Base-by-base conservation (phyloP, 1,284 basidiomycete genomes). In the Trichosporon sp. region DNA sequence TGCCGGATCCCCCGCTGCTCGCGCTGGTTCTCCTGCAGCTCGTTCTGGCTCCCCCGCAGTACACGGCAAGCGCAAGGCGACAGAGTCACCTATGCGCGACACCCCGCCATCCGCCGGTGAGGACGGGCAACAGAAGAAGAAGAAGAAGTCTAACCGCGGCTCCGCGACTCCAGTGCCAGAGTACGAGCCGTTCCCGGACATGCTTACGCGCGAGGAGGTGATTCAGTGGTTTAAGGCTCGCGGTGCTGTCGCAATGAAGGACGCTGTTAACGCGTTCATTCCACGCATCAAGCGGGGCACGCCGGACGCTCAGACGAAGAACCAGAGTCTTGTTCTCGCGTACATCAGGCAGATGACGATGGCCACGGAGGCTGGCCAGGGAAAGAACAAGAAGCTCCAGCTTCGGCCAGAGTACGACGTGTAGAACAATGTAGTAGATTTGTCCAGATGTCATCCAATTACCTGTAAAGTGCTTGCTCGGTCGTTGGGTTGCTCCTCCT, bases 51-150 rank as follows among this genome's bases (percentile, higher is more conserved):
- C 59, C 6, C 59, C 59, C 16, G 59, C 59, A 5, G n/a, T n/a
- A 16, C 59, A 63, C n/a, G 59, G 59, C 38, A 77, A 78, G 70
- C 74, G 74, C 40, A 76, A 74, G 56, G 69, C 75, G 1, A 40
- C 71, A n/a, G 71, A 71, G 59, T 51, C 54, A 7, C 21, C 63
- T 11, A 37, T 21, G 38, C 43, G 51, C 16, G 70, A 65, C 61
- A 63, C 46, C 0, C 56, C 65, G 1, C 35, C 51, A 2, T 46
- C 43, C 46, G 43, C 56, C 19, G 51, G 51, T 3, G 51, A 54
- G 54, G 74, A 65, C 65, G 74, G 40, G n/a, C 69, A 73, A 31
- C 80, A 87, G 78, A 86, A 86, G 76, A 84, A 85, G 77, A 85
- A 85, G 64, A 66, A 66, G 63, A 40, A 46, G 56, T 38, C 65